Base-by-base conservation (phyloP, 2,329 filamentous ascomycete genomes). In the Cladosporium oxysporum region DNA sequence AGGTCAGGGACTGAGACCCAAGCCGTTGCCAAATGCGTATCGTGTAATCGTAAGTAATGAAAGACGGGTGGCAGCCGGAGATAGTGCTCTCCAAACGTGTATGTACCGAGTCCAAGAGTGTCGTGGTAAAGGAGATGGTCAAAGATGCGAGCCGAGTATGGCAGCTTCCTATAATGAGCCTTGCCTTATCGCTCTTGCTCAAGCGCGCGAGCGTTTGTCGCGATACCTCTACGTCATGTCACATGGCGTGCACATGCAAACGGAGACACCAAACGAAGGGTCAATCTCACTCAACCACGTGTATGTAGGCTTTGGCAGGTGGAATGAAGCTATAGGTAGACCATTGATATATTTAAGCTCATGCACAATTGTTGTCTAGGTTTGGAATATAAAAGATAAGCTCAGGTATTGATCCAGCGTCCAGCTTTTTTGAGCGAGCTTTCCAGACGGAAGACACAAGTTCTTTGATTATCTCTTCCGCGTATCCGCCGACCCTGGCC, bases 1-100 rank as follows among this genome's bases (percentile, higher is more conserved):
- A 55, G 23, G 21, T 62, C 60, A 62, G 60, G 59, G 50, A 57
- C 50, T 53, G 35, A 63, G 50, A 53, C 61, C 61, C 16, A 14
- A 31, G 61, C 61, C 50, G 61, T 63, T 62, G 37, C 41, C 26
- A 44, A 47, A 44, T 41, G 57, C n/a, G 26, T 5, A 18, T 59
- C 35, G 57, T 59, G 26, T 31, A 29, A 18, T 47, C 57, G 57
- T 47, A 47, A 44, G 57, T 47, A 59, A 59, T 44, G 57, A 44
- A 26, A 59, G 57, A 44, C 33, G 33, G 26, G 23, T 4, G 57
- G 23, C 37, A 8, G 41, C 26, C 14, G 37, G 21, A 28, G 16
- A n/a, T 21, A 21, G n/a, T 23, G 23, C 33, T 58, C 21, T 16
- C 55, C 55, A 41, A 33, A 58, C 4, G 31, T 21, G 41, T 47